Percentiles rank a stretch among this genome's conserved stretches.
Conservation (phyloP, 2,329 filamentous ascomycete genomes). For the Colletotrichum australisinense region DNA sequence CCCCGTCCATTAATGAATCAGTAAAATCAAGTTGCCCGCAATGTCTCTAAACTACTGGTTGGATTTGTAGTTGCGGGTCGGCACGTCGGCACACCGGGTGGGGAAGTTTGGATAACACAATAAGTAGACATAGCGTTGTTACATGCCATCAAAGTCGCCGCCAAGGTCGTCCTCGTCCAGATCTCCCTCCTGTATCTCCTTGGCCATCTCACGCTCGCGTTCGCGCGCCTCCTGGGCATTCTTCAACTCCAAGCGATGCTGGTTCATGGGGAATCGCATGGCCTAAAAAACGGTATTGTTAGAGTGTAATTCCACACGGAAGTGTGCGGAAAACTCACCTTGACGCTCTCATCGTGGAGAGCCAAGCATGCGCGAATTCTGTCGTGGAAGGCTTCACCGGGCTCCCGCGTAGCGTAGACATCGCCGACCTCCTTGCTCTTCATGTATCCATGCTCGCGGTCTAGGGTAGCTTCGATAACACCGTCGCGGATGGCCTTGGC, state of each 20-base stretch:
- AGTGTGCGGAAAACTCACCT: slow-evolving; percentile 66
- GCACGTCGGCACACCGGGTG: not conserved
- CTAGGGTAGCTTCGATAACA: slow-evolving; percentile 93
- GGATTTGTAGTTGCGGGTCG: slow-evolving; percentile 9
- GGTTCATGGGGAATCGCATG: slow-evolving; percentile 99
- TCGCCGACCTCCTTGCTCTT: slow-evolving; percentile 98
- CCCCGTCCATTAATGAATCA: slow-evolving; percentile 10
- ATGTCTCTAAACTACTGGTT: slow-evolving; percentile 17
- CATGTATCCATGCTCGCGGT: slow-evolving; percentile 96
- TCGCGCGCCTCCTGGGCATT: slow-evolving; percentile 98
- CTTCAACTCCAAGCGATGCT: slow-evolving; percentile 96
- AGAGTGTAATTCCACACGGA: slow-evolving; percentile 33
- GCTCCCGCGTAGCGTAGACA: slow-evolving; percentile 95
- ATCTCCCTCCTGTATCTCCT: slow-evolving; percentile 98
- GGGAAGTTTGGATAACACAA: slow-evolving; percentile 29
- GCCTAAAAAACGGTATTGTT: slow-evolving; percentile 65
- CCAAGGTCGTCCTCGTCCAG: slow-evolving; percentile 96
- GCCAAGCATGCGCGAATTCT: slow-evolving; percentile 92
- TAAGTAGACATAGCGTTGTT: slow-evolving; percentile 48
- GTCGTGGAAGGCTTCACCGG: slow-evolving; percentile 97
- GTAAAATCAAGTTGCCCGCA: not conserved
- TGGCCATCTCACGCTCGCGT: slow-evolving; percentile 94
- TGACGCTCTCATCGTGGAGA: slow-evolving; percentile 97
- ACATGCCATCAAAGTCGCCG: slow-evolving; percentile 96
- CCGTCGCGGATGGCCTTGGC: slow-evolving; percentile 98